phyloP scores from a whole-genome alignment of 208 protist genomes.

The Sergeia podlipaevii region DNA sequence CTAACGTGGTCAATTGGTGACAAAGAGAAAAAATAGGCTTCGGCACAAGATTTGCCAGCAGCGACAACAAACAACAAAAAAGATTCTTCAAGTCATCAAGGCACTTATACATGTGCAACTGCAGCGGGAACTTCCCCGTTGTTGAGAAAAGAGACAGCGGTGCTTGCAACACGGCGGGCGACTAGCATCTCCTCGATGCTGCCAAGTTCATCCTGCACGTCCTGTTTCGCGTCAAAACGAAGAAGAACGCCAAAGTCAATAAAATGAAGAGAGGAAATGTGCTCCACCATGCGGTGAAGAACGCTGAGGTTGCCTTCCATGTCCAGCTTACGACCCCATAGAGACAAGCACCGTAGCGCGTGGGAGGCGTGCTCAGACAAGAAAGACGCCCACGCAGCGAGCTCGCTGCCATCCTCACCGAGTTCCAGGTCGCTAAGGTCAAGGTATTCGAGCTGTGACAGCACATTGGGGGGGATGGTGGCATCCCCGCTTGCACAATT shows the following conservation, averaged over 20 bases:
- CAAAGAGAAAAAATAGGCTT: too few relatives aligned
- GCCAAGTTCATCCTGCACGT: conserved; percentile 33
- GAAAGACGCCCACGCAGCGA: conserved; percentile 23
- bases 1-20: too few relatives aligned
- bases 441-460: conserved; percentile 32
- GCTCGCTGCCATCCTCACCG: conserved; percentile 8
- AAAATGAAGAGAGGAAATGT: conserved; percentile 38
- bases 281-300: conserved; percentile 21
- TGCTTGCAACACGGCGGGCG: conserved; percentile 26
- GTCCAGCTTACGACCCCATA: conserved; percentile 64
- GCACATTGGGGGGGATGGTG: conserved; percentile 19
- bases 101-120: too few relatives aligned
- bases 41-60: too few relatives aligned
- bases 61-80: too few relatives aligned
- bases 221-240: conserved; percentile 37
- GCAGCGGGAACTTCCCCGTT: too few relatives aligned
- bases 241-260: conserved; percentile 59
- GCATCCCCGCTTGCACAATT: conserved; percentile 35
- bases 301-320: conserved; percentile 33
- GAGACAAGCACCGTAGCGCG: conserved; percentile 40
- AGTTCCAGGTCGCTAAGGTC: conserved; percentile 47
- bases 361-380: conserved; percentile 10
- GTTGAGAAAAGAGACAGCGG: too few relatives aligned
- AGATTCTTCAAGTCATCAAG: too few relatives aligned
- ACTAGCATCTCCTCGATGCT: conserved; percentile 44